Evolutionary conservation across 2,329 filamentous ascomycete species (phyloP), one percentile per base, ranked within the genome.

Genomic region (Diaporthe citri): DNA sequence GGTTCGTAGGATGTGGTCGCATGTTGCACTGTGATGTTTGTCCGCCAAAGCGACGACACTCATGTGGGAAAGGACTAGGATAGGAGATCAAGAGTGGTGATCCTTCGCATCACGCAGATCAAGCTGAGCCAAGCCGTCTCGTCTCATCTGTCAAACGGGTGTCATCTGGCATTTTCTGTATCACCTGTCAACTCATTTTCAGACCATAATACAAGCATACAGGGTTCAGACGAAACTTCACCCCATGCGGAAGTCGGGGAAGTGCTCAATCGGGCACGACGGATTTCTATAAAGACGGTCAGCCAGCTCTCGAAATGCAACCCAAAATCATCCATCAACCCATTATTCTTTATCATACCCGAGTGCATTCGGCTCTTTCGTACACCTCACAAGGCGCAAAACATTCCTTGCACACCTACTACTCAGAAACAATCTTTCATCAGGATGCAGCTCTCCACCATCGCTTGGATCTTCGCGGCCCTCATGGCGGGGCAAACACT

Each of bases 61-160:
- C 31, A 12, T 3, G 57, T 20, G 17, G 22, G 9, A 0, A 22
- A 20, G n/a, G 15, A 20, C n/a, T 3, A 1, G 8, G 34, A 28
- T 28, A 5, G 31, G 8, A 52, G 28, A 67, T 67, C 46, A 52
- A 39, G 31, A 12, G 13, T 36, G 48, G 15, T 13, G 17, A 31
- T 69, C 34, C 34, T n/a, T 69, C n/a, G n/a, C 34, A 25, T 67
- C 31, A 12, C 9, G 64, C 48, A 41, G 10, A 3, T 28, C 34
- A 52, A 36, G 48, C 36, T 39, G 25, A 41, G 64, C 64, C 64
- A 69, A 69, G 64, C 48, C 48, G 64, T 69, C 64, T 69, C 64
- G 48, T 69, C 64, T 69, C 48, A 69, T 22, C 64, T 69, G n/a
- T 55, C 64, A 69, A 69, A 69, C 64, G 20, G 46, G 34, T 69